Base-by-base conservation (phyloP, 176 grass and related monocot species). In the Miscanthus lutarioriparius region DNA sequence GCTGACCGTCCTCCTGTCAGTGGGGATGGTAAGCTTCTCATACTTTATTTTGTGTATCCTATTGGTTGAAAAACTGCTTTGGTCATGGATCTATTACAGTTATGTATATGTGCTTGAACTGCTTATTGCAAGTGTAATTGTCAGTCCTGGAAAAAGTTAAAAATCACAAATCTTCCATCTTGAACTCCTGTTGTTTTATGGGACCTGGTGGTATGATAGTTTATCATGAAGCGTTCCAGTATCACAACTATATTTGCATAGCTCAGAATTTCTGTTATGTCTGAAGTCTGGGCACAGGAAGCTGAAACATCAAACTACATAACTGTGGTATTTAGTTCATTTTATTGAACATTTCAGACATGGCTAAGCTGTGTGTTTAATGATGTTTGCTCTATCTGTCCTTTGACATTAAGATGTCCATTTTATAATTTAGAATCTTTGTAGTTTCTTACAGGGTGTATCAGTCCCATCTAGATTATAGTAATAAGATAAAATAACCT, bases 21-120 rank as follows among this genome's bases (percentile, higher is more conserved):
- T 8, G 96, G 96, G 64, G 97, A 99, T 86, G 90, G 97, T 99
- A 94, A 19, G 69, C 14, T 63, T 32, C 67, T 83, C 38, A 78
- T 51, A 20, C 44, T 41, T 86, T 15, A 2, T 5, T 61, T 23
- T 39, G 14, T 32, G 35, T 49, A 4, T 13, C 47, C 20, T 54
- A 28, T 53, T 32, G 10, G 13, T 53, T 61, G 19, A 62, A 47
- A 4, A 17, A 25, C 19, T 8, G 8, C 0, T 48, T 74, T 54
- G 28, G 36, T 22, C 23, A 13, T 71, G 37, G 11, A 48, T 49
- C 13, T 82, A 48, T 41, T 47, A n/a, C 41, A 19, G 6, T 20
- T 12, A 17, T 13, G 20, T 39, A 0, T 23, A 65, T 66, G 14
- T 12, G n/a, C 25, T 81, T 26, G 1, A 70, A 19, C 32, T 64